Conservation (phyloP, 306 rosid genomes). For the Abrus pulchellus region DNA sequence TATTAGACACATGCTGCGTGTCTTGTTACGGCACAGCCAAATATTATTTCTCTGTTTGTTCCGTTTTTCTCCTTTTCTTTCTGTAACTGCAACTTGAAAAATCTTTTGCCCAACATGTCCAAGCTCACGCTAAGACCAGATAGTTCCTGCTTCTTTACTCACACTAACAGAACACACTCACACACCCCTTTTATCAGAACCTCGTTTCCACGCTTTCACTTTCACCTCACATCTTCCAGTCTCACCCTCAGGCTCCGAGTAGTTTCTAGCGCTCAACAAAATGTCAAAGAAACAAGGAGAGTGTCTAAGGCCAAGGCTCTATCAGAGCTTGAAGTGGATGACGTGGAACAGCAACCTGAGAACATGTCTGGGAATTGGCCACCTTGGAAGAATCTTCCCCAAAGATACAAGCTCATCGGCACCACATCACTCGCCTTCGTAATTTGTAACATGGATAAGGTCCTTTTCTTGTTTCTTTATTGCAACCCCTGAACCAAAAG, state of each 20-base stretch:
- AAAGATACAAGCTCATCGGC: conserved; percentile 83
- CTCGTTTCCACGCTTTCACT: conserved; percentile 50
- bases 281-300: conserved; percentile 49
- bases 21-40: neutral
- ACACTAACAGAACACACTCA: conserved; percentile 20
- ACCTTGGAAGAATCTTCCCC: conserved; percentile 92
- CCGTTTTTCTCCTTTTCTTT: neutral
- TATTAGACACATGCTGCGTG: neutral
- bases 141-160: conserved; percentile 39
- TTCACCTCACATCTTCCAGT: conserved; percentile 49
- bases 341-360: conserved; percentile 31
- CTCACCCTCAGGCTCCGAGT: conserved; percentile 53
- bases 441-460: conserved; percentile 98
- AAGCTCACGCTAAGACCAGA: conserved; percentile 59
- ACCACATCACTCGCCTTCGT: conserved; percentile 93
- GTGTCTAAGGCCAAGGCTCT: conserved; percentile 51
- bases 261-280: conserved; percentile 58
- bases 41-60: neutral
- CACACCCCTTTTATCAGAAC: conserved; percentile 43
- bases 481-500: neutral
- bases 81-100: conserved; percentile 4
- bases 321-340: conserved; percentile 54
- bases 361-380: conserved; percentile 66
- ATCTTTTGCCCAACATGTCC: conserved; percentile 57
- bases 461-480: conserved; percentile 23